phyloP scores from a whole-genome alignment of 106 monocot species.

The Apostasia ramifera region DNA sequence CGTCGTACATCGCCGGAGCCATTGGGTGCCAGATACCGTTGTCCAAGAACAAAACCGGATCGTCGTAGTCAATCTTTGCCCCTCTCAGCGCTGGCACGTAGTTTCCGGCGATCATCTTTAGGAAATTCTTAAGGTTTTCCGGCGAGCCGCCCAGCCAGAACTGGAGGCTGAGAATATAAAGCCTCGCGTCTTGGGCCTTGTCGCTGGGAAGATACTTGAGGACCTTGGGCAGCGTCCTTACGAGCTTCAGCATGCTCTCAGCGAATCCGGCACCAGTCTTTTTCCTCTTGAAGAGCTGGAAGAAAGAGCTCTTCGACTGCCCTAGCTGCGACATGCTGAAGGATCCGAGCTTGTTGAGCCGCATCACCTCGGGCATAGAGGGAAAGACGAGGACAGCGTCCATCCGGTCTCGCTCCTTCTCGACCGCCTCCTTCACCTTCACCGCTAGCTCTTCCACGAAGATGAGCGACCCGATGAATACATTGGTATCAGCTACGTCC shows the following conservation, averaged over 20 bases:
- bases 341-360: conserved; percentile 75
- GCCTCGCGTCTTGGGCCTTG: conserved; percentile 64
- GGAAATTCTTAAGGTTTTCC: conserved; percentile 60
- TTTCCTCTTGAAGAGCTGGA: conserved; percentile 66
- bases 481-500: conserved; percentile 53
- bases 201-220: conserved; percentile 74
- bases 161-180: conserved; percentile 74
- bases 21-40: conserved; percentile 66
- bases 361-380: conserved; percentile 77
- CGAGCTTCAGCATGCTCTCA: conserved; percentile 70
- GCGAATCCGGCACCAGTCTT: conserved; percentile 57
- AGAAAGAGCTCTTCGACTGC: conserved; percentile 69
- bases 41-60: conserved; percentile 60
- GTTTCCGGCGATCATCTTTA: conserved; percentile 63
- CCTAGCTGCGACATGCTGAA: conserved; percentile 81
- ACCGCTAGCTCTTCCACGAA: conserved; percentile 69
- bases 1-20: conserved; percentile 63
- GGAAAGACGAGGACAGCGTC: conserved; percentile 74
- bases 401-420: conserved; percentile 55
- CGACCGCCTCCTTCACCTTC: conserved; percentile 54
- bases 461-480: conserved; percentile 70
- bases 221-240: conserved; percentile 61
- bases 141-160: conserved; percentile 80
- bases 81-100: conserved; percentile 53
- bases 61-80: conserved; percentile 32